Percentiles rank a stretch among this genome's conserved stretches.
phyloP scores from a whole-genome alignment of 805 yeast genomes.

The Candida gorgasii region DNA sequence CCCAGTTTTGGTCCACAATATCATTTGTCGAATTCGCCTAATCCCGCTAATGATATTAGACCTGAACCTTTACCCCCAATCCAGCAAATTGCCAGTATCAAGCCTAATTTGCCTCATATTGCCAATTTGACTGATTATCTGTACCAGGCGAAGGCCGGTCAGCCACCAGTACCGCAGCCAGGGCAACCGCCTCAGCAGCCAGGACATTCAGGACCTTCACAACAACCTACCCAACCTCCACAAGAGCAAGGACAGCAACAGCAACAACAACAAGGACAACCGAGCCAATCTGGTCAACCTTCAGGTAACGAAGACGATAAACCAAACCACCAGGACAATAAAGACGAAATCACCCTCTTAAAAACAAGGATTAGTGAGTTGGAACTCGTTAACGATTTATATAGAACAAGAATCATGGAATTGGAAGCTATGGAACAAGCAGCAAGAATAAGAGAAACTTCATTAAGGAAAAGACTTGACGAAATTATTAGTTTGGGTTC shows the following conservation, averaged over 20 bases:
- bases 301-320: background rate
- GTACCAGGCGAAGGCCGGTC: background rate
- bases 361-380: constrained; percentile 82
- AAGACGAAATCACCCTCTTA: constrained; percentile 40
- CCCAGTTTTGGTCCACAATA: constrained; percentile 51
- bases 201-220: background rate
- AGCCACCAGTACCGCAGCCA: background rate
- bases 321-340: background rate
- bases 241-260: background rate
- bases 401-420: constrained; percentile 79
- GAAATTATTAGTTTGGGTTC: constrained; percentile 36
- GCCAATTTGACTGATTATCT: constrained; percentile 6
- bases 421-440: constrained; percentile 70
- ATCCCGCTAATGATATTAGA: background rate
- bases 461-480: constrained; percentile 51
- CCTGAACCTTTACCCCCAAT: constrained; percentile 26
- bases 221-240: background rate
- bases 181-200: background rate
- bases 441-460: constrained; percentile 49
- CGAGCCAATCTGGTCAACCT: constrained; percentile 1
- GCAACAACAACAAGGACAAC: constrained; percentile 4
- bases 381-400: constrained; percentile 87
- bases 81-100: constrained; percentile 22
- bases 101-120: constrained; percentile 29
- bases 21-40: constrained; percentile 20